phyloP scores from a whole-genome alignment of 2,329 filamentous ascomycete genomes.

The Fusarium miscanthi region DNA sequence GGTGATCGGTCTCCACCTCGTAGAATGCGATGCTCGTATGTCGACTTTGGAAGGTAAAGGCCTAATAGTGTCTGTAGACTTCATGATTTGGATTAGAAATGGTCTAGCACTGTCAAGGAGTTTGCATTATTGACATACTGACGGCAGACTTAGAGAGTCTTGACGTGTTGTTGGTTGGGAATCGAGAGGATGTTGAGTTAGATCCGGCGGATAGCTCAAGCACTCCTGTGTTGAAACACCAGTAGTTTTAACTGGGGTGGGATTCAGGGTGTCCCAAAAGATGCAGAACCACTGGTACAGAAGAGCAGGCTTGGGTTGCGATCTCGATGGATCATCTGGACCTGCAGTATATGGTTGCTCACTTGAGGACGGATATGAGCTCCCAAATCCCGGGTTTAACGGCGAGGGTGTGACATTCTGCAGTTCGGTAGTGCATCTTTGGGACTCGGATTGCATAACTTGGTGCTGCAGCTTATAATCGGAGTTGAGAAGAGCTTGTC shows the following conservation, averaged over 20 bases:
- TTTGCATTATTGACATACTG: not conserved
- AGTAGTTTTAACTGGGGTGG: not conserved
- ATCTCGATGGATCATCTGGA: not conserved
- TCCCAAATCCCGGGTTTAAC: not conserved
- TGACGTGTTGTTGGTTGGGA: not conserved
- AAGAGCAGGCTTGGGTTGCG: not conserved
- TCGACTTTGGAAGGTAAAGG: not conserved
- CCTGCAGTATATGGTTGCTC: not conserved
- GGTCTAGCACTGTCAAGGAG: accelerated
- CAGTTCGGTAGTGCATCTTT: not conserved
- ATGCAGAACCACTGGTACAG: not conserved
- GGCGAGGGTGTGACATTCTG: not conserved
- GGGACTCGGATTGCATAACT: not conserved
- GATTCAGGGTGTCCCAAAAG: not conserved
- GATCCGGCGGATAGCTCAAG: not conserved
- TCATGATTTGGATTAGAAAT: not conserved
- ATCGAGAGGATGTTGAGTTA: not conserved
- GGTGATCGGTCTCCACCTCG: not conserved
- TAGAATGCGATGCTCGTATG: not conserved
- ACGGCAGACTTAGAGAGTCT: no score
- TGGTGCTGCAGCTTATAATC: not conserved
- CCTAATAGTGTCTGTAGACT: not conserved
- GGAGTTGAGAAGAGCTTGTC: not conserved
- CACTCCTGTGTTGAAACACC: not conserved
- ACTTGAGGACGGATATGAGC: not conserved